Base-by-base conservation (phyloP, 2,329 filamentous ascomycete genomes). In the Magnaporthales sp. region DNA sequence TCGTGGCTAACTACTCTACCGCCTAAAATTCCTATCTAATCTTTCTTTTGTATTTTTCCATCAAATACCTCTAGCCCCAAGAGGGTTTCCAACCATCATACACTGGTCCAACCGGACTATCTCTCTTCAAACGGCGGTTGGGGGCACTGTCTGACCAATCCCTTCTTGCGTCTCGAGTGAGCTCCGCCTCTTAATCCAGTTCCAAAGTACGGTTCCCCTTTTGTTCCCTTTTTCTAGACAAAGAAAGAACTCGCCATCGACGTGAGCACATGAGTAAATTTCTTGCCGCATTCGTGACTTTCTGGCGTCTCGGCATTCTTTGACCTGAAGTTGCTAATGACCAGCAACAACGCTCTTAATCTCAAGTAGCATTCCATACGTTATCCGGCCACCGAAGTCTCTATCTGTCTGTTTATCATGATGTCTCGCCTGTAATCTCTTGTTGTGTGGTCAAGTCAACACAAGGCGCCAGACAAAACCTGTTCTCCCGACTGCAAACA, bases 221-320 rank as follows among this genome's bases (percentile, higher is more conserved):
- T 58, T 26, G 38, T 46, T 19, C 15, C 15, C 38, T 46, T 58
- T n/a, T 56, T 24, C 19, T 58, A 10, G 54, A 58, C 24, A 58
- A 58, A 58, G 54, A 13, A 58, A 58, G 4, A 58, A 26, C 8
- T 58, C 54, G 54, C 54, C 54, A 22, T 58, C 54, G 54, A 58
- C n/a, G 24, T 10, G 54, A 58, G 22, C 60, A 62, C 60, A 62
- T 62, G 60, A 24, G 60, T 29, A 29, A 30, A 61, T 62, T 29
- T 62, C 19, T 58, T 26, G 24, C 60, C 30, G 60, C 60, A 62
- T 62, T 29, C 60, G 60, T 62, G 60, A 31, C 60, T 22, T 62
- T 62, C 27, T 13, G 19, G 15, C 15, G 15, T 27, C 60, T 62
- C 8, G 60, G 60, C 60, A 29, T 31, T 62, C 60, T 62, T 62